Evolutionary conservation across 257 asterid genomes (phyloP).

Genomic region (Buddleja alternifolia): DNA sequence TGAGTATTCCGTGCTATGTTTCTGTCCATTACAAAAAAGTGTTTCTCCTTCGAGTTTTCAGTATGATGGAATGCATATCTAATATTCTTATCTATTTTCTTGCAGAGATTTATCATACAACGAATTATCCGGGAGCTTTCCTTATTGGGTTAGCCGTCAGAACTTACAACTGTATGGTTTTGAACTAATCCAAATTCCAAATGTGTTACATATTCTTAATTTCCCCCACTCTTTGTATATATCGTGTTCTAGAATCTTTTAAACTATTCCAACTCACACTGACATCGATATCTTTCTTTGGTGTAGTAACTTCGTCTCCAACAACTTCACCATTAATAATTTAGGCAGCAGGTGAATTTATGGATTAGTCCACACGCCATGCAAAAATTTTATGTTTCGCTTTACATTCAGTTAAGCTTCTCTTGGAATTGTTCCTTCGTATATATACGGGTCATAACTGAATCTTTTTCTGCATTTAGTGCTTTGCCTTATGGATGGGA

Average conservation of each 20-base stretch:
- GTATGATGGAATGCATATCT: constrained; percentile 1
- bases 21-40: no score
- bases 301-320: constrained; percentile 70
- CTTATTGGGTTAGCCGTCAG: constrained; percentile 61
- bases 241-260: background rate
- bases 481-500: constrained; percentile 61
- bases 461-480: constrained; percentile 37
- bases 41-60: background rate
- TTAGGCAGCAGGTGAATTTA: constrained; percentile 52
- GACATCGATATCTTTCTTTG: constrained; percentile 5
- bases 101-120: constrained; percentile 85
- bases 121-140: constrained; percentile 68
- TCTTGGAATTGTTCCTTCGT: background rate
- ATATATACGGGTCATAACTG: constrained; percentile 11
- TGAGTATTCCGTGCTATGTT: constrained; percentile 33
- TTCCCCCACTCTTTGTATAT: background rate
- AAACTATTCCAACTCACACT: background rate
- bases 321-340: constrained; percentile 58
- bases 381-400: background rate
- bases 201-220: constrained; percentile 5
- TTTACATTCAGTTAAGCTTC: background rate
- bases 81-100: constrained; percentile 7
- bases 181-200: background rate
- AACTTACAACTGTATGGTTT: constrained; percentile 59
- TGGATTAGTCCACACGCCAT: background rate